phyloP scores from a whole-genome alignment of 2,329 filamentous ascomycete genomes.

The Chaetomiaceae sp. region DNA sequence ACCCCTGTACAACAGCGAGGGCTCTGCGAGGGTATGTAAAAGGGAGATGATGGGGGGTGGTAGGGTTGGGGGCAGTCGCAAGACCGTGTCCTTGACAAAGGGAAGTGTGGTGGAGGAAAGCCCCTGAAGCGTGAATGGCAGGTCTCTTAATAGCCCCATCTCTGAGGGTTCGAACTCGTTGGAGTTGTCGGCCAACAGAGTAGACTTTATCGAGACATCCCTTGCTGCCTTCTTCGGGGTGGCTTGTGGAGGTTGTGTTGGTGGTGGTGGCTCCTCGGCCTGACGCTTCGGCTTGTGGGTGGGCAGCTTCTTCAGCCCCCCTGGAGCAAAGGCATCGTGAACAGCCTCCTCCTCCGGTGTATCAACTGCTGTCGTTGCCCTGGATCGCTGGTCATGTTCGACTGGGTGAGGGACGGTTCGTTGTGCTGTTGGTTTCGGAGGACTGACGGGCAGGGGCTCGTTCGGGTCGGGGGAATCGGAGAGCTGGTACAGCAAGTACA shows the following conservation, averaged over 20 bases:
- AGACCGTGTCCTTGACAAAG: slow-evolving; percentile 62
- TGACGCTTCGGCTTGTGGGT: slow-evolving; percentile 35
- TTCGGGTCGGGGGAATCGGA: slow-evolving; percentile 61
- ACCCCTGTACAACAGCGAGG: slow-evolving; percentile 81
- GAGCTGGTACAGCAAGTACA: slow-evolving; percentile 83
- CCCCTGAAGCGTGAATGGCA: slow-evolving; percentile 90
- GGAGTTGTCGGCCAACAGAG: slow-evolving; percentile 53
- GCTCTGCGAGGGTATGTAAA: slow-evolving; percentile 84
- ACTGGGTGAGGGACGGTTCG: slow-evolving; percentile 22
- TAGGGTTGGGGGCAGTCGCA: slow-evolving; percentile 73
- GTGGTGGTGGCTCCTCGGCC: slow-evolving; percentile 28
- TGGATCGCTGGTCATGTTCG: slow-evolving; percentile 35
- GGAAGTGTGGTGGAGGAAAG: slow-evolving; percentile 80
- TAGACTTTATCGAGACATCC: slow-evolving; percentile 54
- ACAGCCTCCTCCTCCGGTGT: slow-evolving; percentile 46
- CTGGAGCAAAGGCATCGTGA: slow-evolving; percentile 51
- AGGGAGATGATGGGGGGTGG: slow-evolving; percentile 82
- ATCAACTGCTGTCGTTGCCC: slow-evolving; percentile 33
- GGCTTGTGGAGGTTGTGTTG: slow-evolving; percentile 10
- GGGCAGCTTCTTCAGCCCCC: slow-evolving; percentile 44
- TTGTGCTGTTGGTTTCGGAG: slow-evolving; percentile 34
- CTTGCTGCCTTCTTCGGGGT: slow-evolving; percentile 34
- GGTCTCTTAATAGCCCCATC: slow-evolving; percentile 64
- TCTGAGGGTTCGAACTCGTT: slow-evolving; percentile 58
- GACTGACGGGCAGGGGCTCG: slow-evolving; percentile 45